Evolutionary conservation across 371 early-diverging fungal species (phyloP).

Genomic region (Dichotomocladium elegans): DNA sequence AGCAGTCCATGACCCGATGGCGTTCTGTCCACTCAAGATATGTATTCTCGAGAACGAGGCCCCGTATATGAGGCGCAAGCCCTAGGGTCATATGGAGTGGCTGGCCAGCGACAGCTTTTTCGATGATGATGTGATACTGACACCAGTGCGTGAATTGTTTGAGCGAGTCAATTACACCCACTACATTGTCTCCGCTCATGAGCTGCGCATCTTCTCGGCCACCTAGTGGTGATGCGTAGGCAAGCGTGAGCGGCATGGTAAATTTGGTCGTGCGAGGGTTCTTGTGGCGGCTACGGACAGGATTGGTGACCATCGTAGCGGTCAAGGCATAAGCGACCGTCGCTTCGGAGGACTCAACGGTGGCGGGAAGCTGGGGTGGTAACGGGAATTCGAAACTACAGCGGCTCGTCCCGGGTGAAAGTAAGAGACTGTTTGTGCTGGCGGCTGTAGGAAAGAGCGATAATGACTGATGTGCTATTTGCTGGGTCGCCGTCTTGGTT

Average conservation of each 20-base stretch:
- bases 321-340: neutral
- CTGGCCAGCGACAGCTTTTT: neutral
- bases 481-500: neutral
- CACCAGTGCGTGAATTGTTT: slow-evolving; percentile 4
- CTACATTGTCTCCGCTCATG: neutral
- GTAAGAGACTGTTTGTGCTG: neutral
- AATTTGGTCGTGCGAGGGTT: neutral
- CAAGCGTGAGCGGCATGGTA: neutral
- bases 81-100: neutral
- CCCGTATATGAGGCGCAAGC: neutral
- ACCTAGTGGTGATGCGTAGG: neutral
- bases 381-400: neutral
- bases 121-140: slow-evolving; percentile 1
- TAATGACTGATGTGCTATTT: neutral
- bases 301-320: neutral
- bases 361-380: neutral
- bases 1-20: neutral
- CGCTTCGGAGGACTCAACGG: neutral
- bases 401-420: neutral
- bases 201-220: too few species aligned
- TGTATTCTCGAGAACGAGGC: neutral
- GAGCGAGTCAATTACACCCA: neutral
- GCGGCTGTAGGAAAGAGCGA: neutral
- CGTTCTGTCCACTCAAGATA: neutral
- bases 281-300: neutral